These are phyloP conservation scores for Trichoderma koningiopsis DNA, from an alignment of 2,329 filamentous ascomycete species.

Conservation along the genomic window DNA sequence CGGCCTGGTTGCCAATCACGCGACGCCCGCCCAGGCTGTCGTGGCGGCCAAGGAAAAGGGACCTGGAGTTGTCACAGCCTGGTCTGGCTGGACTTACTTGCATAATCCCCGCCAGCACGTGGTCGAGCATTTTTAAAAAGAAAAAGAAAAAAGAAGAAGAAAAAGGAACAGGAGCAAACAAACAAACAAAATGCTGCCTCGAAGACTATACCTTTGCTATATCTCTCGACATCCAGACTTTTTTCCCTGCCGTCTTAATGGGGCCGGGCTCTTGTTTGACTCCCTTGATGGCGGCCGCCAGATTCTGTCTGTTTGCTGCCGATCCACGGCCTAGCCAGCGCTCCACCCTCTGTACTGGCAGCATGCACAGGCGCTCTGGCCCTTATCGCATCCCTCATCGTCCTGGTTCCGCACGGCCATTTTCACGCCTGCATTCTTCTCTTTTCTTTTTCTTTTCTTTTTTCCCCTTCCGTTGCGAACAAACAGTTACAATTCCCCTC, in stretches of 20 bases:
- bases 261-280: not conserved
- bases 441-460: not conserved
- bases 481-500: not conserved
- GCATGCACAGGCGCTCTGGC: not conserved
- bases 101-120: not conserved
- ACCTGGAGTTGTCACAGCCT: not conserved
- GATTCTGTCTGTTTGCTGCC: conserved; percentile 19
- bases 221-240: not conserved
- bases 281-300: conserved; percentile 21
- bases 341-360: conserved; percentile 19
- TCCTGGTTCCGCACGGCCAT: not conserved
- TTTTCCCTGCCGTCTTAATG: conserved; percentile 8
- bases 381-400: not conserved
- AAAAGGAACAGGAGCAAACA: not conserved
- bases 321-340: conserved; percentile 19
- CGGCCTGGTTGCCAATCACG: conserved; percentile 18
- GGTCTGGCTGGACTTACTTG: not conserved
- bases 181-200: not conserved
- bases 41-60: conserved; percentile 9
- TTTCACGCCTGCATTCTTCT: not conserved
- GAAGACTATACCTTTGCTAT: not conserved
- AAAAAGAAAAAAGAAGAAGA: not conserved
- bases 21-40: conserved; percentile 14
- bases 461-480: not conserved
- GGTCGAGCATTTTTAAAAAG: not conserved